Conservation (phyloP, 495 filamentous ascomycete genomes). For the Letharia columbiana region DNA sequence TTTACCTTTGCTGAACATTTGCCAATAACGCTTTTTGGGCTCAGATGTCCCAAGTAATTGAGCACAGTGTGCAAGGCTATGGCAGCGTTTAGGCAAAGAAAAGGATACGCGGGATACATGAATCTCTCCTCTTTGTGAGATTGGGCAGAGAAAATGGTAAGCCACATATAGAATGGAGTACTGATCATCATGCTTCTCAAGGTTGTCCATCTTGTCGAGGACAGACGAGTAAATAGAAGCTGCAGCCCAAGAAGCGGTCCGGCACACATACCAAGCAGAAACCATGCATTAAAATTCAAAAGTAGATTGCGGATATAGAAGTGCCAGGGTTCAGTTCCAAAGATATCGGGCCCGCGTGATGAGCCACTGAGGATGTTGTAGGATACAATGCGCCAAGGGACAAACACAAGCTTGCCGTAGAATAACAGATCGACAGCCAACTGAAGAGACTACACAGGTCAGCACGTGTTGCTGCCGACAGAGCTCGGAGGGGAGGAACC, state of each 20-base stretch:
- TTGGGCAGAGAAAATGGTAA: conserved; percentile 81
- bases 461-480: conserved; percentile 1
- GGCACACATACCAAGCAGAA: conserved; percentile 68
- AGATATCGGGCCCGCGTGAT: conserved; percentile 79
- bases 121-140: conserved; percentile 98
- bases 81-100: conserved; percentile 87
- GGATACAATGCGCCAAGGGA: conserved; percentile 85
- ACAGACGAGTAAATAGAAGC: conserved; percentile 33
- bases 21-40: conserved; percentile 54
- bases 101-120: conserved; percentile 95
- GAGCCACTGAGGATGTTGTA: conserved; percentile 87
- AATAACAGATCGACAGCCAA: conserved; percentile 66
- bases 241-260: conserved; percentile 53
- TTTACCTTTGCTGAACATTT: conserved; percentile 65
- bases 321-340: conserved; percentile 93
- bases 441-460: conserved; percentile 44
- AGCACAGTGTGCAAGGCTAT: conserved; percentile 72
- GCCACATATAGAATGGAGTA: conserved; percentile 89
- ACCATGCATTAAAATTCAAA: conserved; percentile 95
- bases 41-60: conserved; percentile 56
- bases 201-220: conserved; percentile 37
- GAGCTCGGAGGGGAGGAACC: conserved; percentile 24
- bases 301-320: conserved; percentile 90
- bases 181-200: conserved; percentile 68
- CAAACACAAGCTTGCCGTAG: conserved; percentile 66